These are phyloP conservation scores for Mentha longifolia DNA, from an alignment of 257 asterid genomes.

Conservation along the genomic window DNA sequence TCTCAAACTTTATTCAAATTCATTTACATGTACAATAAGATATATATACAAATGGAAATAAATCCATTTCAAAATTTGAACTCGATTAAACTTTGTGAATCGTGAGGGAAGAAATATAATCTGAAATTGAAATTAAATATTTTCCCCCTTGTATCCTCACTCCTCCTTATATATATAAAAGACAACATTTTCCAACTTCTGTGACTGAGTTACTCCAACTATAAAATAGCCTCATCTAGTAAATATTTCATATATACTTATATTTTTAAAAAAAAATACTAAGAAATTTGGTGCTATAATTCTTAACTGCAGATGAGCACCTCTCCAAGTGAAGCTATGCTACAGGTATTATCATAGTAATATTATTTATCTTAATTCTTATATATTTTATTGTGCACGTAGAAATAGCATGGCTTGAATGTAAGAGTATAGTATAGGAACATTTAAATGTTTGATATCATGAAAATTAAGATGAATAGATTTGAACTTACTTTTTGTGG, in stretches of 20 bases:
- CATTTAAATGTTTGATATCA: no score
- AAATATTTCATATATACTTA: background rate
- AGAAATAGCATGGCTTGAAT: background rate
- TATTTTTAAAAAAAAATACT: background rate
- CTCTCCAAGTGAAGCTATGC: constrained; percentile 26
- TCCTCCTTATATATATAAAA: background rate
- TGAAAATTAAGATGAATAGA: background rate
- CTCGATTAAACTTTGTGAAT: background rate
- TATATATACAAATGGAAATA: background rate
- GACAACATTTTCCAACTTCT: constrained; percentile 19
- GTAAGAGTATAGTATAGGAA: no score
- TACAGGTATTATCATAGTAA: constrained; percentile 5
- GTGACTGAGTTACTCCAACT: background rate
- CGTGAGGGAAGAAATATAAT: background rate
- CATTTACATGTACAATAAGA: background rate
- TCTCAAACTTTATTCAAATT: background rate
- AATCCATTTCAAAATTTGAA: background rate
- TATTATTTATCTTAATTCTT: background rate
- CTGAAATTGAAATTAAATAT: background rate
- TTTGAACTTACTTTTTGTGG: background rate
- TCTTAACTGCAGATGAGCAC: constrained; percentile 24
- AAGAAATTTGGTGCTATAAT: background rate
- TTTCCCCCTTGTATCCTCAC: background rate
- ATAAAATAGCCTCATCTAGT: constrained; percentile 13
- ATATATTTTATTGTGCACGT: background rate